These are phyloP conservation scores for Globisporangium canariense DNA, from an alignment of 352 stramenopile species.

Conservation along the genomic window DNA sequence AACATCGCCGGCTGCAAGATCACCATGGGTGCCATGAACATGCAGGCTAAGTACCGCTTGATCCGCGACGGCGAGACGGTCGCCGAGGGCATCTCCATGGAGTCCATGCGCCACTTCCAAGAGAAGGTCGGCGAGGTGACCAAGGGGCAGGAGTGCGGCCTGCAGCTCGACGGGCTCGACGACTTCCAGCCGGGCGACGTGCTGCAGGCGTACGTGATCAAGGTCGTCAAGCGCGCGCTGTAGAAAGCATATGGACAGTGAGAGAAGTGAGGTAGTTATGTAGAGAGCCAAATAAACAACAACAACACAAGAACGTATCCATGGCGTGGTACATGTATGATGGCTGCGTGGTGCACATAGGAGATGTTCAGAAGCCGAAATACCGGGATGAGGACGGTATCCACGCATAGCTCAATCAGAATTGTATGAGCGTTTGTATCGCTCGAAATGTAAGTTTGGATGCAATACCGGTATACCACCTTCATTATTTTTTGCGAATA, in stretches of 20 bases:
- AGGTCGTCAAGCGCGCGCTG: conserved; percentile 63
- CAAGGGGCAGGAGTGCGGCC: conserved; percentile 97
- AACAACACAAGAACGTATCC: neutral
- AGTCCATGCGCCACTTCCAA: conserved; percentile 90
- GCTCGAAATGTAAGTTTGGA: neutral
- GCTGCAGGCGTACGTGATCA: conserved; percentile 89
- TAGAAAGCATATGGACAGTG: conserved; percentile 18
- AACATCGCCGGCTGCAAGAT: conserved; percentile 96
- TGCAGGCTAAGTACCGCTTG: conserved; percentile 79
- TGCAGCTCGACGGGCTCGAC: conserved; percentile 92
- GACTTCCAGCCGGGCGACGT: conserved; percentile 94
- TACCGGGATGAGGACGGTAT: neutral
- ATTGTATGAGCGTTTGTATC: neutral
- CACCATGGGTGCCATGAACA: conserved; percentile 91
- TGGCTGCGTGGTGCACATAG: neutral
- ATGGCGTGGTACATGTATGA: neutral
- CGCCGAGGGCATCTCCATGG: conserved; percentile 76
- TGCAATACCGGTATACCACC: neutral
- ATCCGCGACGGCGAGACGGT: conserved; percentile 91
- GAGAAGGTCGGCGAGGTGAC: conserved; percentile 90
- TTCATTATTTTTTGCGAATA: neutral
- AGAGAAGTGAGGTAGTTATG: neutral
- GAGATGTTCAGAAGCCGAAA: neutral
- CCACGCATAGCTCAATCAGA: neutral
- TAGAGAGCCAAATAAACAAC: conserved; percentile 8